A percentile compares a stretch with the other conserved stretches of the same genome.
phyloP scores from a whole-genome alignment of 108 stramenopile genomes.

The Pelagomonas calceolata region DNA sequence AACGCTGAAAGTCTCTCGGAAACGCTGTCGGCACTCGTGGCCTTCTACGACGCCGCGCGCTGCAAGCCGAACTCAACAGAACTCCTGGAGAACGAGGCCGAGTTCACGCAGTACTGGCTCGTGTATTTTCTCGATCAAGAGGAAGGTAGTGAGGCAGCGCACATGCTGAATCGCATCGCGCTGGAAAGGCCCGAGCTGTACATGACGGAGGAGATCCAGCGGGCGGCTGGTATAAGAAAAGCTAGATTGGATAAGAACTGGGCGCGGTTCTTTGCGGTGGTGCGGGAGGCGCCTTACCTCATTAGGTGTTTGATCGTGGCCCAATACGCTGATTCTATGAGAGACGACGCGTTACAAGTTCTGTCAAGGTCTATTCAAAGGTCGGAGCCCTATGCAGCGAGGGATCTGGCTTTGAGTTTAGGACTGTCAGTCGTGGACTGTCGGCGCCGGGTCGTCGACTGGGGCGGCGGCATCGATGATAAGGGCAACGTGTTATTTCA shows the following conservation, averaged over 20 bases:
- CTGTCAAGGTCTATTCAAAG: conserved; percentile 50
- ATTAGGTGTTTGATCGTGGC: conserved; percentile 72
- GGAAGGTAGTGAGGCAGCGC: background rate
- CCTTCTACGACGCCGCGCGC: background rate
- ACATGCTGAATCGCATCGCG: background rate
- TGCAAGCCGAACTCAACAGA: background rate
- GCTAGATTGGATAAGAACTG: conserved; percentile 53
- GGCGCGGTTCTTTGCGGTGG: conserved; percentile 54
- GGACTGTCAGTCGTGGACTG: no score
- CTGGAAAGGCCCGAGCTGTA: background rate
- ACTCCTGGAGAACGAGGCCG: background rate
- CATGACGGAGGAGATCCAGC: background rate
- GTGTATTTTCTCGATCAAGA: background rate
- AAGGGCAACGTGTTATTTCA: no score
- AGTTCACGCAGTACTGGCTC: background rate
- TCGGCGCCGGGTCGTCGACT: no score
- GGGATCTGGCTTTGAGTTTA: background rate
- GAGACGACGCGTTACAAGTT: conserved; percentile 57
- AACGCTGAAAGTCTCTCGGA: conserved; percentile 1
- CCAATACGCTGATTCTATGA: conserved; percentile 65
- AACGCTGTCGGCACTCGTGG: background rate
- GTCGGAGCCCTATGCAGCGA: background rate
- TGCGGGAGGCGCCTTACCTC: conserved; percentile 25
- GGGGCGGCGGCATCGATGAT: no score
- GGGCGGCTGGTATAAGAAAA: background rate